Base-by-base conservation (phyloP, 2,329 filamentous ascomycete genomes). In the Mycogone perniciosa region DNA sequence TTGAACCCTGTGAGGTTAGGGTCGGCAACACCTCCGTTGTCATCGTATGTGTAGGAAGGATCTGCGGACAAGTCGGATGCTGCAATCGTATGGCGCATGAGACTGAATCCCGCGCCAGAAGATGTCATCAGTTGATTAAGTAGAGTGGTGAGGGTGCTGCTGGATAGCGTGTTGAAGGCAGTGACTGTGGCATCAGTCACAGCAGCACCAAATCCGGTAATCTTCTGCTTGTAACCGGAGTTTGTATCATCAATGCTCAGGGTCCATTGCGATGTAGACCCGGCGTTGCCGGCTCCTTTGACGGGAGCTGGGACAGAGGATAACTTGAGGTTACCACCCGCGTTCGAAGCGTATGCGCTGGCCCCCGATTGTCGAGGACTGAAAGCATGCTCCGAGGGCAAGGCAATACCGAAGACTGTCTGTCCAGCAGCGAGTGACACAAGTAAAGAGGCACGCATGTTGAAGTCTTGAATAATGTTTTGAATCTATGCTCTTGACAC, bases 131-230 rank as follows among this genome's bases (percentile, higher is more conserved):
- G 56, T 40, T 65, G 59, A 37, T 57, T 57, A 34, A 71, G 60
- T n/a, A 72, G 62, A 48, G 61, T 51, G 31, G 55, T 60, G 29
- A 62, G 64, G 42, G 60, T 57, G 46, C 59, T 57, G 27, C 56
- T 53, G 6, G 66, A 53, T 7, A 72, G 62, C 7, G 58, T 51
- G 44, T 66, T 64, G 56, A 71, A 60, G 33, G 68, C 65, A 37
- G 62, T 57, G 7, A 71, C 67, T 4, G 69, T 71, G 27, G 68
- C 66, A 50, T 72, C 70, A 3, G 70, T 71, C 30, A 72, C 67
- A 6, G 69, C 61, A 7, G 65, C 69, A 30, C 70, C 69, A 49
- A 72, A 72, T 5, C 70, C 69, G 26, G 56, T 63, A 55, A 72
- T 59, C 30, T 53, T 64, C 57, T 72, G 70, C 53, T 69, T 71